Conservation (phyloP, 805 yeast species). For the Saturnispora bothae region DNA sequence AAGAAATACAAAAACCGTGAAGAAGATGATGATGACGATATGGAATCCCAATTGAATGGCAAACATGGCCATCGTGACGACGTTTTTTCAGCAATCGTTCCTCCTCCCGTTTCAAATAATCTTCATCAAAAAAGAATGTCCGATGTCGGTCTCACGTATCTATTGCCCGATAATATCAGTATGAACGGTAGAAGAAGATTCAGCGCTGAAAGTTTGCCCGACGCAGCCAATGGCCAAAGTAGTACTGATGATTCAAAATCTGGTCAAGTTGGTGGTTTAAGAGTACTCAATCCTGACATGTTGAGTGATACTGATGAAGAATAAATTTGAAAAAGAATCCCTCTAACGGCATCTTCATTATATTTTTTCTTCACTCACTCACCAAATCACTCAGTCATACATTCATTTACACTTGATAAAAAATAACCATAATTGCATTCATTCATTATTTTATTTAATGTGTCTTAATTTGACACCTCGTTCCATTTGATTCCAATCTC, state of each 20-base stretch:
- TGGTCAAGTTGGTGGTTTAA: constrained; percentile 16
- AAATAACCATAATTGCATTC: no score
- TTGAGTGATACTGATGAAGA: constrained; percentile 12
- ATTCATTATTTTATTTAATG: no score
- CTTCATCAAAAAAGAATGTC: constrained; percentile 3
- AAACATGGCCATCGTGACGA: constrained; percentile 5
- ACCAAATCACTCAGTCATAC: no score
- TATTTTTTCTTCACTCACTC: no score
- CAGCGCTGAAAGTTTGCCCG: constrained; percentile 28
- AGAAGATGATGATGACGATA: constrained; percentile 9
- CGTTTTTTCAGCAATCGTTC: constrained; percentile 3
- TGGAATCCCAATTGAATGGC: constrained; percentile 9
- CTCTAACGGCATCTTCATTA: no score
- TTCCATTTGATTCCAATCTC: no score
- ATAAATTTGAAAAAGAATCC: no score
- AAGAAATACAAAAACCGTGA: constrained; percentile 11
- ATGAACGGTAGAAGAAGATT: constrained; percentile 22
- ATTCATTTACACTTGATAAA: no score
- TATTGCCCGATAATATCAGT: constrained; percentile 13
- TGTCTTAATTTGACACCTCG: no score
- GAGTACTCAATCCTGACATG: constrained; percentile 27
- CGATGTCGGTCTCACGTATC: constrained; percentile 10
- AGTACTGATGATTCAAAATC: constrained; percentile 11
- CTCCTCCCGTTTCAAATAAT: constrained; percentile 2
- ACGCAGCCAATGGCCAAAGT: constrained; percentile 22